Evolutionary conservation across 768 basidiomycete species (phyloP), one percentile per base, ranked within the genome.

Genomic region (Xerocomellus intermedius): DNA sequence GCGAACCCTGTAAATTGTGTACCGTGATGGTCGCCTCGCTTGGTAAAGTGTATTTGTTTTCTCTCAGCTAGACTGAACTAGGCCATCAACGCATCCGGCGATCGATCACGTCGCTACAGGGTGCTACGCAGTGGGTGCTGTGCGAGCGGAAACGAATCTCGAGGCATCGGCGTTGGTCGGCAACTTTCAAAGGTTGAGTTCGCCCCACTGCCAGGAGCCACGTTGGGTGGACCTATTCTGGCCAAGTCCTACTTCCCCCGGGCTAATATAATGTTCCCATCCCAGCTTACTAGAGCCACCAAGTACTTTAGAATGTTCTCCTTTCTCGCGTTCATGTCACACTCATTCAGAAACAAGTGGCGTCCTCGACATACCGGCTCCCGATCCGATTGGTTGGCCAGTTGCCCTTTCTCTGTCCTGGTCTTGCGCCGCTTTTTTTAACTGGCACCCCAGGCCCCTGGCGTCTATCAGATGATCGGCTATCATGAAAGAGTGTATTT

Each of bases 141-240:
- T 53, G 50, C 50, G 22, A 35, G 37, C 54, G 64, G 64, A 65
- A 58, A 65, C 59, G 63, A 64, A 42, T 62, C 64, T 64, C 63
- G 63, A 65, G 60, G 64, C 55, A 54, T 64, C 51, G 37, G 57
- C 64, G 50, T 59, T 55, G 57, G 49, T 46, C 22, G 33, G 30
- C 59, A 60, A 60, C 14, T 3, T 35, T 26, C 33, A 61, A 58
- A 53, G 36, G 56, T 57, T 50, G 51, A 58, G 62, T 61, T 55
- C 35, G 54, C 45, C 33, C 49, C 48, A 26, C 26, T 7, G 26
- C 26, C 26, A 6, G 26, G 26, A 36, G 12, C 57, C 64, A 65
- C 56, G 64, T 61, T 54, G 39, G 21, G 0, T 2, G 3, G 12
- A 14, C 61, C 52, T 8, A 33, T 56, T 42, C 45, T 5, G 38